Conservation (phyloP, 441 rosid species). For the Croton laevigatus region DNA sequence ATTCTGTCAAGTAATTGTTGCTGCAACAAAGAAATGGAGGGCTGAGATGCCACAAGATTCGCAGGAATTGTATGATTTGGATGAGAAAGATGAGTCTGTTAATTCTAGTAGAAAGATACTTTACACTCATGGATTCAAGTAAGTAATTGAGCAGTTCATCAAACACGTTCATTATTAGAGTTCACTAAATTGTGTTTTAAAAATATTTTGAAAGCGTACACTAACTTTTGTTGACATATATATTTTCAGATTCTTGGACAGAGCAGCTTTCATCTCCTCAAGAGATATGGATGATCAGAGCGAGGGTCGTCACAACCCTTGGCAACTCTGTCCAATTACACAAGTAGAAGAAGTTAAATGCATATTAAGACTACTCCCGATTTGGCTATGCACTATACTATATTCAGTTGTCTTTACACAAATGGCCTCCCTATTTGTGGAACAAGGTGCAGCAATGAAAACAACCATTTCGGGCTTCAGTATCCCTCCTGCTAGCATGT, state of each 20-base stretch:
- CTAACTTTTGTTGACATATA: no score
- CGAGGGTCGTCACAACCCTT: slow-evolving; percentile 48
- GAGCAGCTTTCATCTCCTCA: slow-evolving; percentile 72
- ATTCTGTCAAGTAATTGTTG: slow-evolving; percentile 73
- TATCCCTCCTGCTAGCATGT: slow-evolving; percentile 94
- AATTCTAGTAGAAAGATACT: slow-evolving; percentile 52
- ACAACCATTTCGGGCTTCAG: slow-evolving; percentile 58
- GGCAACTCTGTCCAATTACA: slow-evolving; percentile 85
- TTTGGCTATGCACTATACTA: slow-evolving; percentile 95
- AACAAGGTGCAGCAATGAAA: slow-evolving; percentile 98
- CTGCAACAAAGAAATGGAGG: slow-evolving; percentile 69
- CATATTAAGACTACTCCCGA: slow-evolving; percentile 77
- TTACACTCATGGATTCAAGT: slow-evolving; percentile 62
- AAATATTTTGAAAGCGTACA: no score
- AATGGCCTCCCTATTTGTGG: slow-evolving; percentile 97
- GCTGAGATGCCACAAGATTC: slow-evolving; percentile 33
- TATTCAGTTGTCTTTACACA: slow-evolving; percentile 97
- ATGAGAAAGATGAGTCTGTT: slow-evolving; percentile 30
- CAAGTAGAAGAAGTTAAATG: slow-evolving; percentile 99
- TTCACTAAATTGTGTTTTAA: no score
- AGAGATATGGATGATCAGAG: slow-evolving; percentile 67
- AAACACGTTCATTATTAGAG: no score
- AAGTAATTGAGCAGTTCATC: slow-evolving; percentile 17
- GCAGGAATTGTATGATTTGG: slow-evolving; percentile 39
- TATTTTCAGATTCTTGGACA: slow-evolving; percentile 72